These are phyloP conservation scores for Teratosphaeria zuluensis DNA, from an alignment of 2,329 filamentous ascomycete genomes.

Conservation along the genomic window DNA sequence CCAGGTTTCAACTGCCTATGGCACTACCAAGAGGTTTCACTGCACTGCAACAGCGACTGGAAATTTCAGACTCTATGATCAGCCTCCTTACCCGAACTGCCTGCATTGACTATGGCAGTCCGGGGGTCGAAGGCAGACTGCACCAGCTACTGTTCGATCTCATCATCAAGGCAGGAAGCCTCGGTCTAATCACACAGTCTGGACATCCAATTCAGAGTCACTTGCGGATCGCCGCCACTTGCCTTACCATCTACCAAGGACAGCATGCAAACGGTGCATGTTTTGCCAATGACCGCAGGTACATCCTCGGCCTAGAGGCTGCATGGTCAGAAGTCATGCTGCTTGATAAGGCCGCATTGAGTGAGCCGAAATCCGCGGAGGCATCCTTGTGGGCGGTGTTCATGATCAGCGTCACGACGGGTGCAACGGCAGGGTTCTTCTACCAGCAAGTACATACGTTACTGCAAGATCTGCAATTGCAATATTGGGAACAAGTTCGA, in stretches of 20 bases:
- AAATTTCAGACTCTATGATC: conserved; percentile 18
- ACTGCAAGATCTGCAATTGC: conserved; percentile 20
- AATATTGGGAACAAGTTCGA: conserved; percentile 23
- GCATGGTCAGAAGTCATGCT: conserved; percentile 22
- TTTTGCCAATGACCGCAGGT: conserved; percentile 20
- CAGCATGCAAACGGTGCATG: conserved; percentile 19
- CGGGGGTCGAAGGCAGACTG: conserved; percentile 20
- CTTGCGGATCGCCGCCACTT: conserved; percentile 23
- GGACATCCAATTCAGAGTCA: conserved; percentile 22
- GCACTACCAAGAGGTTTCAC: conserved; percentile 25
- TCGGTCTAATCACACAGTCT: conserved; percentile 5
- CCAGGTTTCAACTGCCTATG: conserved; percentile 16
- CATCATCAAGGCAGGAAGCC: conserved; percentile 16
- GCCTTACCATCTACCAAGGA: conserved; percentile 24
- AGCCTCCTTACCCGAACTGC: conserved; percentile 22
- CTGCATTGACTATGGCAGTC: conserved; percentile 24
- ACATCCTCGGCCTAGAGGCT: conserved; percentile 21
- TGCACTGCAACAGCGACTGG: conserved; percentile 17
- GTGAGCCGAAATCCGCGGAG: conserved; percentile 22
- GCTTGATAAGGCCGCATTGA: conserved; percentile 18
- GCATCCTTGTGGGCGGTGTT: conserved; percentile 25
- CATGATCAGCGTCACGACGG: conserved; percentile 26
- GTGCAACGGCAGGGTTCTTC: conserved; percentile 16
- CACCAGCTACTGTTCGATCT: conserved; percentile 23
- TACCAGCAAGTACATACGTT: conserved; percentile 13